Percentiles rank a stretch among this genome's conserved stretches.
These are phyloP conservation scores for Aspergillus terreus DNA, from an alignment of 2,329 filamentous ascomycete species.

Conservation along the genomic window DNA sequence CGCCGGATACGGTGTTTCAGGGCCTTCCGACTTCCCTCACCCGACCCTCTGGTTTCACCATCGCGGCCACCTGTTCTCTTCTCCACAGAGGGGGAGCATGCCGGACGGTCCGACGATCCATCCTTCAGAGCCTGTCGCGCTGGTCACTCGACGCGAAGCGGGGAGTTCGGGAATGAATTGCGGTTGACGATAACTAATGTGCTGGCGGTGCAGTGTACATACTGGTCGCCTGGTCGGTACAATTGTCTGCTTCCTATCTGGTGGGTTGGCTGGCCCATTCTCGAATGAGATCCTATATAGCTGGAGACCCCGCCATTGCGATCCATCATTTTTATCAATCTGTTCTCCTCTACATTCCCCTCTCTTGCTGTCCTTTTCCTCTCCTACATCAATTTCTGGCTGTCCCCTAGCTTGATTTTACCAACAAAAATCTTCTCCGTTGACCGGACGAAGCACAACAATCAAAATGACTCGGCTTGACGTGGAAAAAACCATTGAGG, in stretches of 20 bases:
- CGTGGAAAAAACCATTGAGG: constrained; percentile 49
- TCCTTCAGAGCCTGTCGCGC: neutral
- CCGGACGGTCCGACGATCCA: constrained; percentile 3
- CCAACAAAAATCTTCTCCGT: neutral
- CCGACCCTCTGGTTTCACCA: neutral
- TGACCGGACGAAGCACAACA: constrained; percentile 1
- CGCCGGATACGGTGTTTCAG: neutral
- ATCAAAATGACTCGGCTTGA: constrained; percentile 32
- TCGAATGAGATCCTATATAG: neutral
- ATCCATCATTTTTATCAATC: neutral
- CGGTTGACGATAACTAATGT: neutral
- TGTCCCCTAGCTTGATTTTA: neutral
- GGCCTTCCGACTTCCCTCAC: neutral
- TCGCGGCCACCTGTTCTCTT: neutral
- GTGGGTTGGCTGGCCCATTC: neutral
- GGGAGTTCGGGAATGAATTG: neutral
- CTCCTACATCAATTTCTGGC: neutral
- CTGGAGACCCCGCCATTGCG: neutral
- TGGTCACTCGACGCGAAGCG: neutral
- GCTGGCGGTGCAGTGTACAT: neutral
- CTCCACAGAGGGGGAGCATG: constrained; percentile 3
- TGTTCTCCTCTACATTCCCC: neutral
- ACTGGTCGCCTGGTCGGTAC: neutral
- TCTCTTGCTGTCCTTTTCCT: neutral
- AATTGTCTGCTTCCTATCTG: neutral